A percentile compares a stretch with the other conserved stretches of the same genome.
These are phyloP conservation scores for Mortierella claussenii DNA, from an alignment of 192 early-diverging fungal genomes.

Conservation along the genomic window DNA sequence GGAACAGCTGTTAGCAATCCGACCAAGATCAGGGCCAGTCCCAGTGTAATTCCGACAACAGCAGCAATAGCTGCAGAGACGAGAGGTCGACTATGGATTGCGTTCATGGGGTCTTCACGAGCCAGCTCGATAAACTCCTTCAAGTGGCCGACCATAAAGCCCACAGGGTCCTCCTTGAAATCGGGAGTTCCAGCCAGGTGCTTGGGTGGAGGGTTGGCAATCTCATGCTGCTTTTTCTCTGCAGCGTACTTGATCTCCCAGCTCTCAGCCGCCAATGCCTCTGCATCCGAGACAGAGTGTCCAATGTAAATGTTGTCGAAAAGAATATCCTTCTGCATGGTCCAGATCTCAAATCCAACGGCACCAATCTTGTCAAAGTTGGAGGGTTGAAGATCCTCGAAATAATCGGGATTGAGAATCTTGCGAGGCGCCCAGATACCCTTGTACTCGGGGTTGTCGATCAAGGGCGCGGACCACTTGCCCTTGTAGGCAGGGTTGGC, in stretches of 20 bases:
- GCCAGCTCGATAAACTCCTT: slow-evolving; percentile 46
- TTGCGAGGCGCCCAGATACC: slow-evolving; percentile 87
- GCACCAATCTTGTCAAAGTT: slow-evolving; percentile 85
- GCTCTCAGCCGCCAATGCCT: slow-evolving; percentile 76
- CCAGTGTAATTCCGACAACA: slow-evolving; percentile 30
- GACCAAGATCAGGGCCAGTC: slow-evolving; percentile 45
- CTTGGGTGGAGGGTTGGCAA: slow-evolving; percentile 33
- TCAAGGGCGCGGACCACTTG: slow-evolving; percentile 85
- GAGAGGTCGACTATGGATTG: slow-evolving; percentile 48
- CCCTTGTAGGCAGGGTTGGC: slow-evolving; percentile 91
- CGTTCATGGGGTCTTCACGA: slow-evolving; percentile 53
- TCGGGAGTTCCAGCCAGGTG: not conserved
- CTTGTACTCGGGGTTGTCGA: slow-evolving; percentile 95
- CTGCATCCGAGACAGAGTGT: slow-evolving; percentile 73
- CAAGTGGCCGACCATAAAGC: slow-evolving; percentile 34
- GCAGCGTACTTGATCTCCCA: slow-evolving; percentile 81
- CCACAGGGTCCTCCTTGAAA: slow-evolving; percentile 53
- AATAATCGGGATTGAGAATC: slow-evolving; percentile 88
- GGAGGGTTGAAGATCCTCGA: slow-evolving; percentile 81
- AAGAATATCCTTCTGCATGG: slow-evolving; percentile 87
- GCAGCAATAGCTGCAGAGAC: slow-evolving; percentile 44
- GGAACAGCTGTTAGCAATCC: slow-evolving; percentile 40
- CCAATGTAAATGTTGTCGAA: slow-evolving; percentile 96
- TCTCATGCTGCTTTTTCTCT: slow-evolving; percentile 71
- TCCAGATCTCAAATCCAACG: slow-evolving; percentile 94